A percentile compares a stretch with the other conserved stretches of the same genome.
Conservation (phyloP, 2,329 filamentous ascomycete species). For the Exophiala sp. region DNA sequence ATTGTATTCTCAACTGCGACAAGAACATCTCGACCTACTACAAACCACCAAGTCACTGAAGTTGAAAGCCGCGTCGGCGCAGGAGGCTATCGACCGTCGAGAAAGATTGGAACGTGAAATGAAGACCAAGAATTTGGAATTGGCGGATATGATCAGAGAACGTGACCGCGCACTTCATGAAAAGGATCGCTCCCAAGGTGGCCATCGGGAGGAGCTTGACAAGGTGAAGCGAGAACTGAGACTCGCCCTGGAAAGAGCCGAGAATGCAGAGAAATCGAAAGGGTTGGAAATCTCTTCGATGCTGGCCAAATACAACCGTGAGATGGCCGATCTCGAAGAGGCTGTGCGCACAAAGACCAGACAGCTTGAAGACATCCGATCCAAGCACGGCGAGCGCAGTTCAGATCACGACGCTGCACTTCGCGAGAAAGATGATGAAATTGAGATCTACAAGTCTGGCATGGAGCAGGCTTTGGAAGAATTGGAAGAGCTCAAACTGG, state of each 20-base stretch:
- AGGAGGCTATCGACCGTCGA: conserved; percentile 90
- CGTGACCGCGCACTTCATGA: conserved; percentile 90
- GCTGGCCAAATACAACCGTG: conserved; percentile 92
- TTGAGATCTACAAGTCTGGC: conserved; percentile 95
- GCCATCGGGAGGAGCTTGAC: conserved; percentile 88
- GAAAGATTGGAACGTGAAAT: conserved; percentile 96
- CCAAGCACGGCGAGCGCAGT: conserved; percentile 73
- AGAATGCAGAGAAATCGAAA: conserved; percentile 89
- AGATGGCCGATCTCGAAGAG: conserved; percentile 95
- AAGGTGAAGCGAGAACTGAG: conserved; percentile 91
- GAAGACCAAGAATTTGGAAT: conserved; percentile 98
- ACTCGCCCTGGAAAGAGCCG: conserved; percentile 84
- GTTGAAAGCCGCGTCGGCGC: conserved; percentile 91
- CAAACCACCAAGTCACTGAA: conserved; percentile 97
- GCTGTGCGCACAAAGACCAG: conserved; percentile 81
- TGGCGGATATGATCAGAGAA: conserved; percentile 98
- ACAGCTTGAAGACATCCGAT: conserved; percentile 76
- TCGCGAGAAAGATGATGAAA: conserved; percentile 92
- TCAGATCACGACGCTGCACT: conserved; percentile 82
- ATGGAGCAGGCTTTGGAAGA: conserved; percentile 96
- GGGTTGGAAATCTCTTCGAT: conserved; percentile 92
- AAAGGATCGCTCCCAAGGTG: conserved; percentile 79
- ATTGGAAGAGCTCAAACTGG: conserved; percentile 76
- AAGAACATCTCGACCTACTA: conserved; percentile 90
- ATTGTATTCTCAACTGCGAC: conserved; percentile 90